A percentile compares a stretch with the other conserved stretches of the same genome.
Conservation (phyloP, 139 green algal genomes). For the Picochlorum sp. region DNA sequence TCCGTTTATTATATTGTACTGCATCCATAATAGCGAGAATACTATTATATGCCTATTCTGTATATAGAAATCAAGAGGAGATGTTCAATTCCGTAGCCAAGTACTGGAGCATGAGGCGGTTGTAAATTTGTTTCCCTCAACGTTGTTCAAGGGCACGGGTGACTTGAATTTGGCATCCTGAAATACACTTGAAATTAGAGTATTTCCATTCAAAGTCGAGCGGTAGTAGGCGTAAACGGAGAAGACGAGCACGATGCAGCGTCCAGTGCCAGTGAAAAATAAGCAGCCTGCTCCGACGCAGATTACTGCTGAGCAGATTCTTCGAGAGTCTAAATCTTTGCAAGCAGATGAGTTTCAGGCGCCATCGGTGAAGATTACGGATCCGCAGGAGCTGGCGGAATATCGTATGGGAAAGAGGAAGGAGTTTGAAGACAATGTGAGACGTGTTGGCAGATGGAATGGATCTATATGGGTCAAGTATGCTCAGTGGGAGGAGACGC, state of each 20-base stretch:
- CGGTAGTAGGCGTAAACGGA: too few species aligned
- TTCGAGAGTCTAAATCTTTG: conserved; percentile 90
- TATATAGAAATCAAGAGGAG: too few species aligned
- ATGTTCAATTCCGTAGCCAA: too few species aligned
- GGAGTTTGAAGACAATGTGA: conserved; percentile 90
- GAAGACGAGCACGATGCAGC: background rate
- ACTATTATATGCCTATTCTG: too few species aligned
- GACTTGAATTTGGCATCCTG: too few species aligned
- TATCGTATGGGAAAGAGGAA: conserved; percentile 82
- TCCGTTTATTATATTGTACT: too few species aligned
- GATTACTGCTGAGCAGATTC: conserved; percentile 97
- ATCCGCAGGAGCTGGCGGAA: conserved; percentile 74
- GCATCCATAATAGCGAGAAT: too few species aligned
- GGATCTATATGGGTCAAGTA: conserved; percentile 89
- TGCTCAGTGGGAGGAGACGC: conserved; percentile 90
- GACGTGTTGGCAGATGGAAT: conserved; percentile 85
- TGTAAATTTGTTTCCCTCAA: too few species aligned
- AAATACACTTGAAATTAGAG: too few species aligned
- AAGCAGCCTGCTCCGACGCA: conserved; percentile 81
- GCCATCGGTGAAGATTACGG: conserved; percentile 88
- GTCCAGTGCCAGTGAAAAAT: conserved; percentile 88
- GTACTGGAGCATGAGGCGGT: too few species aligned
- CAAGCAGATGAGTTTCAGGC: conserved; percentile 83
- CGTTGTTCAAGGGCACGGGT: too few species aligned
- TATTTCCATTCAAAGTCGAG: too few species aligned